Conservation (phyloP, 208 protist genomes). For the Crithidia thermophila region DNA sequence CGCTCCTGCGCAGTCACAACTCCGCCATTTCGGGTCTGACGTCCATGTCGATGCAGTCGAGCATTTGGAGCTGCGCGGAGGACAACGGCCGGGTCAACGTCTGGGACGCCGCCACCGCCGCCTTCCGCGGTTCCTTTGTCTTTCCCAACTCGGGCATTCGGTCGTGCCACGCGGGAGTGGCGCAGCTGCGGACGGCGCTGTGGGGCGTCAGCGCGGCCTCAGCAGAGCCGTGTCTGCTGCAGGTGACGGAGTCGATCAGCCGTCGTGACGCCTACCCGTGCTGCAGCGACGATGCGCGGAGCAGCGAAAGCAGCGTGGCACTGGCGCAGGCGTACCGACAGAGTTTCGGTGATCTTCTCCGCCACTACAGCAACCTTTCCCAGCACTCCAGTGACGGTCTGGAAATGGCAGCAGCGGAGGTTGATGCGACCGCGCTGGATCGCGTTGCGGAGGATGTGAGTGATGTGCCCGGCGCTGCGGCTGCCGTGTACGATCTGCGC, state of each 20-base stretch:
- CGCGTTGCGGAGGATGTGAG: neutral
- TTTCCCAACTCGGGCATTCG: conserved; percentile 36
- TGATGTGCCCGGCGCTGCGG: neutral
- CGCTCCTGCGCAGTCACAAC: conserved; percentile 20
- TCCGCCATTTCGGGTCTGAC: conserved; percentile 31
- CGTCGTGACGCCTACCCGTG: neutral
- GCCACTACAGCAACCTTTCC: neutral
- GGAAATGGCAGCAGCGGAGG: neutral
- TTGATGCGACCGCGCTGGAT: neutral
- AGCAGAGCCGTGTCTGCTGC: conserved; percentile 23
- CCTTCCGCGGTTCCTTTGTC: conserved; percentile 52
- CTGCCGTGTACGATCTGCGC: neutral
- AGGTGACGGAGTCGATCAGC: conserved; percentile 14
- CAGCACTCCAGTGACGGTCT: neutral
- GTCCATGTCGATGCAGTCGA: conserved; percentile 44
- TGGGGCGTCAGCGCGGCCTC: conserved; percentile 39
- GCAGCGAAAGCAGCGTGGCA: neutral
- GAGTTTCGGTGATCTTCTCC: conserved; percentile 5
- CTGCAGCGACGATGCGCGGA: neutral
- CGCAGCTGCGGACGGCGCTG: conserved; percentile 29
- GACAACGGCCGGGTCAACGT: conserved; percentile 43
- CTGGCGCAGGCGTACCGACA: conserved; percentile 2
- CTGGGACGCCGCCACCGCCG: conserved; percentile 40
- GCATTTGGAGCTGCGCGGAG: conserved; percentile 57
- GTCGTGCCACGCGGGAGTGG: conserved; percentile 12